These are phyloP conservation scores for Rhizophagus clarus DNA, from an alignment of 192 early-diverging fungal genomes.

Conservation along the genomic window DNA sequence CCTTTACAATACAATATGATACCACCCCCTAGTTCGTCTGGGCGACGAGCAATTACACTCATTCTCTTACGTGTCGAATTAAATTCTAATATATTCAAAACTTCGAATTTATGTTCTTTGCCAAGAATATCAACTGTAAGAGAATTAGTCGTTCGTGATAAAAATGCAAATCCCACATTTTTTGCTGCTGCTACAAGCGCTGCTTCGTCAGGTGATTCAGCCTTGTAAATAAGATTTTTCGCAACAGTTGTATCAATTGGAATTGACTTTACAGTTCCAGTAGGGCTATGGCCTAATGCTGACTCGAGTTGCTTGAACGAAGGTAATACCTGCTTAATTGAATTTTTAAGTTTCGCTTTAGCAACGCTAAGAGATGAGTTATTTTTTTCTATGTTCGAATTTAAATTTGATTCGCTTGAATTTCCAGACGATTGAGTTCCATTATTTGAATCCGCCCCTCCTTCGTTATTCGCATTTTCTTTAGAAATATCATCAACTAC, in stretches of 20 bases:
- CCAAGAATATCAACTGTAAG: slow-evolving; percentile 75
- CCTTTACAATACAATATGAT: slow-evolving; percentile 91
- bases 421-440: background rate
- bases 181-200: slow-evolving; percentile 80
- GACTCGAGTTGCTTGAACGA: slow-evolving; percentile 13
- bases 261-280: slow-evolving; percentile 20
- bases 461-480: slow-evolving; percentile 45
- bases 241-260: slow-evolving; percentile 40
- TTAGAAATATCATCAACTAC: slow-evolving; percentile 68
- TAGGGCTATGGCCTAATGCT: background rate
- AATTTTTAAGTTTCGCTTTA: slow-evolving; percentile 40
- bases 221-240: slow-evolving; percentile 56
- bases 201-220: slow-evolving; percentile 83
- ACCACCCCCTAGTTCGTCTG: slow-evolving; percentile 74
- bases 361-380: slow-evolving; percentile 32
- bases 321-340: slow-evolving; percentile 28
- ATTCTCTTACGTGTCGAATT: slow-evolving; percentile 96
- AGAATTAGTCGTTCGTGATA: slow-evolving; percentile 40
- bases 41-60: slow-evolving; percentile 82
- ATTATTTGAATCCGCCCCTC: slow-evolving; percentile 23
- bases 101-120: slow-evolving; percentile 65
- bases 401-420: slow-evolving; percentile 24
- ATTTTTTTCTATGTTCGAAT: slow-evolving; percentile 42
- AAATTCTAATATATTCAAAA: slow-evolving; percentile 91
- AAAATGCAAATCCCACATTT: slow-evolving; percentile 77